These are phyloP conservation scores for Ceratocystis eucalypticola DNA, from an alignment of 2,329 filamentous ascomycete genomes.

Conservation along the genomic window DNA sequence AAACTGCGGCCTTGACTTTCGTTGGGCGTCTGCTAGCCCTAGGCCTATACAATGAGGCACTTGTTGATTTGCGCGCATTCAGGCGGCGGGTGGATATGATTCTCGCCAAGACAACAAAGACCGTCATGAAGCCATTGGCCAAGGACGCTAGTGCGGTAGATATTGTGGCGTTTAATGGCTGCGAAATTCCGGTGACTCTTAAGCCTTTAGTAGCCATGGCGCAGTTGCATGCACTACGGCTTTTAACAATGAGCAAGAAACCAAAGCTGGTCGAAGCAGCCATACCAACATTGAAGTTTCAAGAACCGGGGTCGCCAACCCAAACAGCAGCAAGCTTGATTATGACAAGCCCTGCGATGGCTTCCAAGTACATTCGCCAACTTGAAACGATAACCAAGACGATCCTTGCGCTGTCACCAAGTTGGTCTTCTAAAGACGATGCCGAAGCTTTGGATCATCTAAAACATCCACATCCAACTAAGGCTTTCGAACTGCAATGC, in stretches of 20 bases:
- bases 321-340: constrained; percentile 13
- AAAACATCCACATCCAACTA: constrained; percentile 41
- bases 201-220: constrained; percentile 46
- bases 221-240: constrained; percentile 51
- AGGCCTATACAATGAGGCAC: constrained; percentile 51
- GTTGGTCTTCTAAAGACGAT: constrained; percentile 52
- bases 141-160: constrained; percentile 29
- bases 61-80: constrained; percentile 53
- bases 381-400: constrained; percentile 53
- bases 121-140: constrained; percentile 26
- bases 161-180: constrained; percentile 46
- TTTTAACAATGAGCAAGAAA: constrained; percentile 48
- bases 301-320: constrained; percentile 24
- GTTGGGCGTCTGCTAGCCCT: constrained; percentile 51
- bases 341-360: constrained; percentile 27
- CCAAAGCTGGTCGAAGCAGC: constrained; percentile 44
- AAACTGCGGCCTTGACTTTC: constrained; percentile 59
- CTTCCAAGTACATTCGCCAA: constrained; percentile 48
- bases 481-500: constrained; percentile 49
- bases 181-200: constrained; percentile 31
- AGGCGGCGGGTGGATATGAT: constrained; percentile 45
- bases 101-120: constrained; percentile 21
- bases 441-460: constrained; percentile 38
- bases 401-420: constrained; percentile 53
- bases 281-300: constrained; percentile 41